phyloP scores from a whole-genome alignment of 2,329 filamentous ascomycete species.

The Rugonectria rugulosa region DNA sequence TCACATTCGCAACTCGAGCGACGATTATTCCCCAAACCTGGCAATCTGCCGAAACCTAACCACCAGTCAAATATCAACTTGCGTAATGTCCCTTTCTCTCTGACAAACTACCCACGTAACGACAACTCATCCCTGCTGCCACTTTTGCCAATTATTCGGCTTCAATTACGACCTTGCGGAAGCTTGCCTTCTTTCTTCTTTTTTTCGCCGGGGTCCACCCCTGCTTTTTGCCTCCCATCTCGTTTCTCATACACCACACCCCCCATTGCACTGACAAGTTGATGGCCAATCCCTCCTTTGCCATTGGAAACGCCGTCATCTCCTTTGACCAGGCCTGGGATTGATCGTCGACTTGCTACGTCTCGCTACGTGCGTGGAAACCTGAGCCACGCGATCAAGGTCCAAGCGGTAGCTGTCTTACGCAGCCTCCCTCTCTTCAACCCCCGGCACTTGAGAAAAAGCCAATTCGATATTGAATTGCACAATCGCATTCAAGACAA shows the following conservation, averaged over 20 bases:
- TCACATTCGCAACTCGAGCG: neutral
- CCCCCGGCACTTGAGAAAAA: constrained; percentile 1
- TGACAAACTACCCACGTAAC: neutral
- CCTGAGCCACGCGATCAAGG: too few relatives aligned
- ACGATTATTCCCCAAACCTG: neutral
- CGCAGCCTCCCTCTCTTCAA: neutral
- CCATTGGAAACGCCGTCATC: constrained; percentile 32
- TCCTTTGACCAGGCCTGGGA: neutral
- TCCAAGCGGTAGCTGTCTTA: neutral
- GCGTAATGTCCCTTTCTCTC: neutral
- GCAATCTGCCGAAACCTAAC: constrained; percentile 4
- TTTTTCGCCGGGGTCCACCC: neutral
- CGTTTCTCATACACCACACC: neutral
- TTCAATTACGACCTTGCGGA: constrained; percentile 6
- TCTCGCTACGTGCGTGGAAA: too few relatives aligned
- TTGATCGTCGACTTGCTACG: too few relatives aligned
- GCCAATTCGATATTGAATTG: neutral
- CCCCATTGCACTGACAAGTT: neutral
- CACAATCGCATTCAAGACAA: neutral
- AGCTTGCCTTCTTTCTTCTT: neutral
- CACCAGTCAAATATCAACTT: too few relatives aligned
- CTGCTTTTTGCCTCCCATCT: constrained; percentile 1
- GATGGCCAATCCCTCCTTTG: constrained; percentile 22
- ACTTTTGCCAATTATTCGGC: neutral
- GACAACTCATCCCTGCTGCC: neutral